Evolutionary conservation across 805 yeast species (phyloP), one percentile per base, ranked within the genome.

Genomic region (Lipomyces starkeyi): DNA sequence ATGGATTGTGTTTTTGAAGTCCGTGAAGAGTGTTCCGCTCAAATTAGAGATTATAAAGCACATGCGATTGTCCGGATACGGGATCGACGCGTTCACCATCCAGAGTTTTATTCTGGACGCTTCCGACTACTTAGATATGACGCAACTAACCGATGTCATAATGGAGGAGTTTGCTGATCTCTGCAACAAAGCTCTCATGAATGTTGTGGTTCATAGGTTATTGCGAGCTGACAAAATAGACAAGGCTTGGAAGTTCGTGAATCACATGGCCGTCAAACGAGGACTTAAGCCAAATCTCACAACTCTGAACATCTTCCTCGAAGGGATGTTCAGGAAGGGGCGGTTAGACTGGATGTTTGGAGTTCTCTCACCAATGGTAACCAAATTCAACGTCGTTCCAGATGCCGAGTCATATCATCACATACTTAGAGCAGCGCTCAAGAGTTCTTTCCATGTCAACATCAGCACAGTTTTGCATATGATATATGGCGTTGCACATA

Each of bases 331-430:
- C 11, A 14, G n/a, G 8, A 14, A 11, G 3, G 47, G 49, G 20
- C 59, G 71, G 37, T 63, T 64, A 14, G 71, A 68, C 32, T 59
- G 65, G 65, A 56, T 60, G 61, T 58, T 68, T 17, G 62, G 65
- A 13, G 54, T 68, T 5, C 40, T 52, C 13, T 22, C 52, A 2
- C 13, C 66, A 8, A 22, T 68, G 20, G 53, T 43, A 13, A n/a
- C n/a, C 20, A 32, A 29, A 7, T 40, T 34, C 25, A 55, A 53
- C 3, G 64, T 68, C 5, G 8, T n/a, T 22, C 67, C 64, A 5
- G 61, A 68, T 35, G 27, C 66, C 29, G 25, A 8, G 34, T 25
- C 70, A 22, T 68, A 35, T 52, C 67, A 62, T 43, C 40, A 62
- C 49, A 52, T 68, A 7, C 37, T 68, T 25, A 29, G 34, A 25